Base-by-base conservation (phyloP, 1,139 yeast species). In the Candida tetrigidarum region DNA sequence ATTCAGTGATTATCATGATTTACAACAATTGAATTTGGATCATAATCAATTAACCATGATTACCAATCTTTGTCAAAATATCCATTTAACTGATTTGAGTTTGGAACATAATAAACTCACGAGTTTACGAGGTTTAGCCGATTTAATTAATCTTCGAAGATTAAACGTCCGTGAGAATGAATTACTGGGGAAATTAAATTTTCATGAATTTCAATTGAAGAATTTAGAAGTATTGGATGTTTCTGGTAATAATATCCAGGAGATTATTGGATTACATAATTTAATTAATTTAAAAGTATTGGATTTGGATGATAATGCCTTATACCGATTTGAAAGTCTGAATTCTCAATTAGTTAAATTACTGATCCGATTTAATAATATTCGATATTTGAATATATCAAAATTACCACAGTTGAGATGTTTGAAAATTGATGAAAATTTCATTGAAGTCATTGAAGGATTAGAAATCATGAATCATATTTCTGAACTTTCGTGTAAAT, bases 401-500 rank as follows among this genome's bases (percentile, higher is more conserved):
- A 45, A 52, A 8, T 72, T 66, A 46, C 77, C 78, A 1, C 60
- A 52, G 27, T 63, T 80, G 47, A 62, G 81, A 39, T 73, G 71
- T 4, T 58, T 81, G 32, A 65, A 80, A 43, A 54, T 78, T 23
- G 84, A 80, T 55, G 76, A 81, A 7, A 76, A 74, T 47, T 44
- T 58, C 3, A 53, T 76, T n/a, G 50, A 49, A 4, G 45, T 51
- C 3, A 40, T 71, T 2, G 43, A 57, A 0, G 69, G 67, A 16
- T 48, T 75, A 8, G 55, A 60, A 4, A 60, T 57, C 18, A 54
- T 76, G 39, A 69, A 60, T 28, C 63, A 63, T 48, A 54, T 80
- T 11, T 74, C 77, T 35, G 74, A 73, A 34, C 55, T 78, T 16
- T 75, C 78, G n/a, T 63, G 69, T 35, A 67, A 73, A 50, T 64